These are phyloP conservation scores for Rhododendron mucronatum DNA, from an alignment of 148 eudicot species.

Conservation along the genomic window DNA sequence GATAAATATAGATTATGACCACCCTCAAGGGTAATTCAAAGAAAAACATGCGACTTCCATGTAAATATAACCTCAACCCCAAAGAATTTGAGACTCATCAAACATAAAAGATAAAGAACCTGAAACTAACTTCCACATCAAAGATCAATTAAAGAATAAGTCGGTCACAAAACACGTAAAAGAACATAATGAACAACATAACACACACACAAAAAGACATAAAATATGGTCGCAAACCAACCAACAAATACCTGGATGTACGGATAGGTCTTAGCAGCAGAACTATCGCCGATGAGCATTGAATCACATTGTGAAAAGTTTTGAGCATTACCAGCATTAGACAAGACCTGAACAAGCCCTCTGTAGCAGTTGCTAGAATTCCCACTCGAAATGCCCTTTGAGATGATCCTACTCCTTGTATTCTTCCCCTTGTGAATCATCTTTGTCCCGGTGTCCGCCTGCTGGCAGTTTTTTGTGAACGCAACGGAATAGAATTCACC, in stretches of 20 bases:
- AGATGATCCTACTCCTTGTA: slow-evolving; percentile 78
- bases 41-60: background rate
- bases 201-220: background rate
- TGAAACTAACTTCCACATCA: background rate
- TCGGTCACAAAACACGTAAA: background rate
- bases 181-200: background rate
- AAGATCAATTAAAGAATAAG: background rate
- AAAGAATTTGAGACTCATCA: background rate
- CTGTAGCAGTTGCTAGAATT: slow-evolving; percentile 75
- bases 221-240: background rate
- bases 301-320: slow-evolving; percentile 94
- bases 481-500: slow-evolving; percentile 97
- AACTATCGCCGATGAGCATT: slow-evolving; percentile 83
- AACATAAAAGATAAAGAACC: background rate
- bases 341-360: slow-evolving; percentile 80
- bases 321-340: slow-evolving; percentile 67
- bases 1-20: background rate
- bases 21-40: background rate
- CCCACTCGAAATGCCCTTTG: slow-evolving; percentile 91
- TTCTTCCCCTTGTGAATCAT: slow-evolving; percentile 97
- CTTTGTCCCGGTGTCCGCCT: slow-evolving; percentile 88
- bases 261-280: slow-evolving; percentile 86
- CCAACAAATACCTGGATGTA: slow-evolving; percentile 61
- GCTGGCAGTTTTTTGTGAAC: slow-evolving; percentile 78
- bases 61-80: background rate